A percentile compares a stretch with the other conserved stretches of the same genome.
phyloP scores from a whole-genome alignment of 1,139 yeast species.

The Hyphopichia burtonii region DNA sequence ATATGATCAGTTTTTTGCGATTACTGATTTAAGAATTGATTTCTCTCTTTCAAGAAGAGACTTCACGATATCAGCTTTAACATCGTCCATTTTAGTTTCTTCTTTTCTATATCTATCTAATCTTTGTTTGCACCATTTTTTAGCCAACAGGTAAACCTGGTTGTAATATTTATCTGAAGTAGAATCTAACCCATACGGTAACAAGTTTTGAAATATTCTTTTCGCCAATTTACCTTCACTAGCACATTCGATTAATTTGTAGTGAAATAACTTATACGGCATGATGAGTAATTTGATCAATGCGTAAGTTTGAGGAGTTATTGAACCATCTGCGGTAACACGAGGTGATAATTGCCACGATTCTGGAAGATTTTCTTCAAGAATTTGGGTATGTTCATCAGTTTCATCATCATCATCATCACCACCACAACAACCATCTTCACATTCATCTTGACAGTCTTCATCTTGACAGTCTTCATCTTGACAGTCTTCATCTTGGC shows the following conservation, averaged over 20 bases:
- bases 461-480: slow-evolving; percentile 5
- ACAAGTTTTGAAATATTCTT: slow-evolving; percentile 13
- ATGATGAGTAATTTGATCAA: slow-evolving; percentile 23
- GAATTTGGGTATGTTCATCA: slow-evolving; percentile 7
- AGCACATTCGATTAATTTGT: slow-evolving; percentile 10
- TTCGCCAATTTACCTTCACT: slow-evolving; percentile 14
- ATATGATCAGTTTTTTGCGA: no score
- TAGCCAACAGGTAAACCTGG: slow-evolving; percentile 14
- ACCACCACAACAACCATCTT: slow-evolving; percentile 16
- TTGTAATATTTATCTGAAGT: slow-evolving; percentile 7
- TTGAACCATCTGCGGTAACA: slow-evolving; percentile 21
- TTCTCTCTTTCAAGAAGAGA: slow-evolving; percentile 18
- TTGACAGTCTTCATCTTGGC: slow-evolving; percentile 2
- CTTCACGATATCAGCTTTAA: slow-evolving; percentile 9
- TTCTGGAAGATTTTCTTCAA: slow-evolving; percentile 15
- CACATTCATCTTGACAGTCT: slow-evolving; percentile 14
- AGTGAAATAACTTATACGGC: slow-evolving; percentile 23
- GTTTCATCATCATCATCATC: slow-evolving; percentile 15
- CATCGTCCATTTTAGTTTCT: neutral
- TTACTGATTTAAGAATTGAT: slow-evolving; percentile 6
- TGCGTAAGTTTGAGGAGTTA: slow-evolving; percentile 25
- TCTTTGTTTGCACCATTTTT: slow-evolving; percentile 22
- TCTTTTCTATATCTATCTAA: slow-evolving; percentile 14
- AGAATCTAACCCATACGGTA: slow-evolving; percentile 8
- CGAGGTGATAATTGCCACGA: slow-evolving; percentile 30